phyloP scores from a whole-genome alignment of 148 eudicot species.

The Polygonum maritimum region DNA sequence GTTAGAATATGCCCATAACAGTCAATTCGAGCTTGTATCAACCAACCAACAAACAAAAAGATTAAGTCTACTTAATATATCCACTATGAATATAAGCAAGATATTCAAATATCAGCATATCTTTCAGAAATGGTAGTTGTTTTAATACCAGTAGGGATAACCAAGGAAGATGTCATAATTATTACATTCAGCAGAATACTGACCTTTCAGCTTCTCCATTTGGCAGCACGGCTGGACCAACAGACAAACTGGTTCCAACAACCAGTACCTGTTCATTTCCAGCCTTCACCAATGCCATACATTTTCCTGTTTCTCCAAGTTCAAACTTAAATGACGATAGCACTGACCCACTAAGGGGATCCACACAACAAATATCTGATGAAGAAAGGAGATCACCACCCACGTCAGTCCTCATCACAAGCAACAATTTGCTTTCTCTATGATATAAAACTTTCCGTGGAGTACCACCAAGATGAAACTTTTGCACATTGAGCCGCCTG shows the following conservation, averaged over 20 bases:
- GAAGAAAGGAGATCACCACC: slow-evolving; percentile 45
- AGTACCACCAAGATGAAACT: slow-evolving; percentile 89
- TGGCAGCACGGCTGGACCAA: slow-evolving; percentile 90
- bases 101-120: not conserved
- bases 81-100: not conserved
- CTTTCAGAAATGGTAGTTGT: not conserved
- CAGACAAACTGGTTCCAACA: slow-evolving; percentile 80
- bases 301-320: slow-evolving; percentile 82
- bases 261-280: slow-evolving; percentile 72
- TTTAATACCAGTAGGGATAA: not conserved
- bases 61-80: not conserved
- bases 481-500: slow-evolving; percentile 94
- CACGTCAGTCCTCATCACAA: slow-evolving; percentile 82
- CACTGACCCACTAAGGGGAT: slow-evolving; percentile 82
- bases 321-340: slow-evolving; percentile 71
- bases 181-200: slow-evolving; percentile 15
- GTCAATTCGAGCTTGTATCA: not conserved
- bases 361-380: slow-evolving; percentile 87
- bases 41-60: not conserved
- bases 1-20: slow-evolving; percentile 14
- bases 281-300: slow-evolving; percentile 75
- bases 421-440: slow-evolving; percentile 73
- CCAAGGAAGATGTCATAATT: not conserved
- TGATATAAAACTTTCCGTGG: slow-evolving; percentile 89
- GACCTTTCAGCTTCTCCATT: slow-evolving; percentile 98